Evolutionary conservation across 2,329 filamentous ascomycete genomes (phyloP).

Genomic region (Cordyceps cateniannulata): DNA sequence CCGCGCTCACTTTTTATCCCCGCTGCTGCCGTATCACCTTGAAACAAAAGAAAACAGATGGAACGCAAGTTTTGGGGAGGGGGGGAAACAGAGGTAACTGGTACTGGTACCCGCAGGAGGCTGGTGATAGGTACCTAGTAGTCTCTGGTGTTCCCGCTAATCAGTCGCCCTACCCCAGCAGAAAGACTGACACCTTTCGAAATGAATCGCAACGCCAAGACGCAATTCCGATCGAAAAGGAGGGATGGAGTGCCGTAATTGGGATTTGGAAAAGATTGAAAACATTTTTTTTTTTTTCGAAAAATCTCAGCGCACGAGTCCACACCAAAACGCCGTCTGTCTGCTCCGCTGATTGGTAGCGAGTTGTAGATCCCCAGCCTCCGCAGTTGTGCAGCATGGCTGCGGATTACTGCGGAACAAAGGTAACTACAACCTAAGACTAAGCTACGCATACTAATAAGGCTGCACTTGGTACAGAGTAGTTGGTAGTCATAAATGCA

Average conservation of each 20-base stretch:
- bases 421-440: neutral
- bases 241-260: neutral
- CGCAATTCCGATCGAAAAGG: neutral
- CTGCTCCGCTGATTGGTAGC: slow-evolving; percentile 2
- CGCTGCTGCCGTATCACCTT: neutral
- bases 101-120: neutral
- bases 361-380: slow-evolving; percentile 3
- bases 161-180: neutral
- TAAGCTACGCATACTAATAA: neutral
- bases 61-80: neutral
- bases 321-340: neutral
- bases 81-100: neutral
- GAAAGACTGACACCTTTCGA: neutral
- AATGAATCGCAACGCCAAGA: slow-evolving; percentile 1
- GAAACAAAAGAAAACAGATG: neutral
- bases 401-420: neutral
- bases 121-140: neutral
- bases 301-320: neutral
- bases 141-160: neutral
- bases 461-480: neutral
- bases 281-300: neutral
- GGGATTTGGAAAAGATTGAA: neutral
- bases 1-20: neutral
- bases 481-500: neutral
- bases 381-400: slow-evolving; percentile 3